These are phyloP conservation scores for Begonia peltatifolia DNA, from an alignment of 306 rosid genomes.

Conservation along the genomic window DNA sequence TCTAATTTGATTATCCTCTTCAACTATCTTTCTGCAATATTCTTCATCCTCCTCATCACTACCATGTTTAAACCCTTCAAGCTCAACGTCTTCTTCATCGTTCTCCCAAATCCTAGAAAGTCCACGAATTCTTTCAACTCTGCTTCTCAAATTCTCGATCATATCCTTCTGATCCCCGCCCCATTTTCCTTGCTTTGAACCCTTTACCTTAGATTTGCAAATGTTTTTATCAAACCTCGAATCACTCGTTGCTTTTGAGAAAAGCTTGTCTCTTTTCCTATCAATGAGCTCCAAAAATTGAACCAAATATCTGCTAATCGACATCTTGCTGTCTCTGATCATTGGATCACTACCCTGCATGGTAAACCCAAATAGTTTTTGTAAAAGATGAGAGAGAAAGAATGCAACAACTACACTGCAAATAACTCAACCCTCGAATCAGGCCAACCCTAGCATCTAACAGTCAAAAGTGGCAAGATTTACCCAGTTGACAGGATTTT, in stretches of 20 bases:
- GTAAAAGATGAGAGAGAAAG: too few species aligned
- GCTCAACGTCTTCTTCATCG: constrained; percentile 29
- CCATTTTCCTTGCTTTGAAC: constrained; percentile 7
- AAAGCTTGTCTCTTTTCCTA: constrained; percentile 30
- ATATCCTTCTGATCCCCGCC: constrained; percentile 32
- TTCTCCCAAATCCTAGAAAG: constrained; percentile 31
- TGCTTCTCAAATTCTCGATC: constrained; percentile 51
- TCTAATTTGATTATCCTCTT: constrained; percentile 8
- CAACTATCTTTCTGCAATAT: not conserved
- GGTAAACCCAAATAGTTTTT: not conserved
- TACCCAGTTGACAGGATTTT: too few species aligned
- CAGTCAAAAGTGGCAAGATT: too few species aligned
- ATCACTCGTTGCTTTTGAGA: constrained; percentile 26
- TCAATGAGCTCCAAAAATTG: constrained; percentile 61
- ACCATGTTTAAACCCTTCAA: constrained; percentile 29
- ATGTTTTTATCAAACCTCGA: constrained; percentile 23
- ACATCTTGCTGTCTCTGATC: constrained; percentile 56
- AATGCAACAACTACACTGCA: not conserved
- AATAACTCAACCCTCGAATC: too few species aligned
- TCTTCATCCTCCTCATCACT: constrained; percentile 27
- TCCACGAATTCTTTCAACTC: constrained; percentile 57
- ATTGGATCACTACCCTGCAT: constrained; percentile 46
- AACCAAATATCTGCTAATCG: constrained; percentile 53
- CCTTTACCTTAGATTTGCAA: constrained; percentile 20
- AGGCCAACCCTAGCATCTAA: too few species aligned